These are phyloP conservation scores for Starmerella sirachaensis DNA, from an alignment of 805 yeast species.

Conservation along the genomic window DNA sequence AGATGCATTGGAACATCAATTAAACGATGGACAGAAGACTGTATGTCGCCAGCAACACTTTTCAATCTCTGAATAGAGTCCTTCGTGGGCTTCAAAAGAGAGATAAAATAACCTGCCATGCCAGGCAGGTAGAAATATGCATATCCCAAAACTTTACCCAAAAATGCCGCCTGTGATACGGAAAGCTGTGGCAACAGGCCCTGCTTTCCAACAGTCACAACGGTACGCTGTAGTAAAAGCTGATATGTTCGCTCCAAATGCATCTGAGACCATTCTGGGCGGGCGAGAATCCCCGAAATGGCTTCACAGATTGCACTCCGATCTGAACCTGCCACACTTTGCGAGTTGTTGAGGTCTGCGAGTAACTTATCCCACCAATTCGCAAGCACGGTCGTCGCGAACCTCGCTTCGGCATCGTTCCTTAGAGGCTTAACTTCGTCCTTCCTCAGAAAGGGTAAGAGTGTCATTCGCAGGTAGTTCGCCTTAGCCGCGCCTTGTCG, in stretches of 20 bases:
- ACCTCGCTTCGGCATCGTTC: constrained; percentile 13
- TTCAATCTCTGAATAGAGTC: constrained; percentile 1
- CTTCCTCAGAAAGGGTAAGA: constrained; percentile 30
- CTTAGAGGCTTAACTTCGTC: constrained; percentile 22
- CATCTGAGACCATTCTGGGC: constrained; percentile 30
- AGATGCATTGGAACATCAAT: background rate
- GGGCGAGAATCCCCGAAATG: constrained; percentile 29
- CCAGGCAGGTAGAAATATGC: constrained; percentile 44
- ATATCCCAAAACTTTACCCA: constrained; percentile 61
- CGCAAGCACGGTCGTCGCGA: constrained; percentile 24
- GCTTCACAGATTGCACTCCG: constrained; percentile 32
- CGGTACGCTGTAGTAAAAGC: constrained; percentile 37
- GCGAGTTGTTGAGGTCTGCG: constrained; percentile 17
- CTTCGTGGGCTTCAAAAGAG: constrained; percentile 14
- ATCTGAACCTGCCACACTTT: constrained; percentile 28
- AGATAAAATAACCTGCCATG: constrained; percentile 37
- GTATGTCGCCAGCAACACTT: background rate
- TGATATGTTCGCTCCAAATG: constrained; percentile 15
- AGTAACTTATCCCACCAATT: constrained; percentile 32
- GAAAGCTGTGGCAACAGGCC: constrained; percentile 41
- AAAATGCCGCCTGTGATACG: constrained; percentile 48
- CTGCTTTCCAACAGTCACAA: constrained; percentile 35
- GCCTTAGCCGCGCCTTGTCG: constrained; percentile 21
- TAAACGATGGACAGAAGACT: background rate
- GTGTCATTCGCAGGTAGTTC: constrained; percentile 34